A percentile compares a stretch with the other conserved stretches of the same genome.
phyloP scores from a whole-genome alignment of 2,329 filamentous ascomycete genomes.

The Fusarium anthophilum region DNA sequence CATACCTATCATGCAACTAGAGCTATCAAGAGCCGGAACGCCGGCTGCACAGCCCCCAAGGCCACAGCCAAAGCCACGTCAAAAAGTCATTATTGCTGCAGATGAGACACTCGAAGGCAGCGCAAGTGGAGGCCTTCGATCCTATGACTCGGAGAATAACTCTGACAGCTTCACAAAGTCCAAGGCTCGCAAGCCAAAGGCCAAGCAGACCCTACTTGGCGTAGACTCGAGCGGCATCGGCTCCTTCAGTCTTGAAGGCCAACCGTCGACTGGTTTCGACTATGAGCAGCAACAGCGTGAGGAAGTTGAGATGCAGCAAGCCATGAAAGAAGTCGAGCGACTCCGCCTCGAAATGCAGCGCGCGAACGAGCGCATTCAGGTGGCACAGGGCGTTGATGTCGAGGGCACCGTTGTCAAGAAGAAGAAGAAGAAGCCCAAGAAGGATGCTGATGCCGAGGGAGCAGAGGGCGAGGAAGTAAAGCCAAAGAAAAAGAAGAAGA shows the following conservation, averaged over 20 bases:
- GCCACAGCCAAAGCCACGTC: conserved; percentile 56
- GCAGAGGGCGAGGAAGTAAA: conserved; percentile 32
- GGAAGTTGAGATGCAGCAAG: conserved; percentile 87
- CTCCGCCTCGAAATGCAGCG: conserved; percentile 89
- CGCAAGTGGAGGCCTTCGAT: conserved; percentile 56
- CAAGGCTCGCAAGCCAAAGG: conserved; percentile 62
- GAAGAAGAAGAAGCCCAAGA: conserved; percentile 65
- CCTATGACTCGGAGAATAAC: conserved; percentile 65
- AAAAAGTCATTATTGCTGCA: conserved; percentile 72
- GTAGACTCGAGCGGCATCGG: conserved; percentile 88
- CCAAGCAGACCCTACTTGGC: conserved; percentile 75
- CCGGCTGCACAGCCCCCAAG: conserved; percentile 46
- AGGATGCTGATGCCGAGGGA: conserved; percentile 38
- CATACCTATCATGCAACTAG: conserved; percentile 94
- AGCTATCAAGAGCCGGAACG: conserved; percentile 68
- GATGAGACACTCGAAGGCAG: conserved; percentile 76
- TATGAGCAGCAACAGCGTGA: conserved; percentile 76
- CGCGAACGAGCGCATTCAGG: conserved; percentile 77
- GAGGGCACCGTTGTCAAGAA: conserved; percentile 76
- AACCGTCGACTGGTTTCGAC: conserved; percentile 56
- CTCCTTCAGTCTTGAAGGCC: conserved; percentile 71
- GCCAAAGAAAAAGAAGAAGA: conserved; percentile 49
- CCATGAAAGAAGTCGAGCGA: conserved; percentile 88
- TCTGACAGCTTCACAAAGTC: conserved; percentile 59
- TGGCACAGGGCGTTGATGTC: conserved; percentile 72